Evolutionary conservation across 306 rosid genomes (phyloP).

Genomic region (Arachis hypogaea): DNA sequence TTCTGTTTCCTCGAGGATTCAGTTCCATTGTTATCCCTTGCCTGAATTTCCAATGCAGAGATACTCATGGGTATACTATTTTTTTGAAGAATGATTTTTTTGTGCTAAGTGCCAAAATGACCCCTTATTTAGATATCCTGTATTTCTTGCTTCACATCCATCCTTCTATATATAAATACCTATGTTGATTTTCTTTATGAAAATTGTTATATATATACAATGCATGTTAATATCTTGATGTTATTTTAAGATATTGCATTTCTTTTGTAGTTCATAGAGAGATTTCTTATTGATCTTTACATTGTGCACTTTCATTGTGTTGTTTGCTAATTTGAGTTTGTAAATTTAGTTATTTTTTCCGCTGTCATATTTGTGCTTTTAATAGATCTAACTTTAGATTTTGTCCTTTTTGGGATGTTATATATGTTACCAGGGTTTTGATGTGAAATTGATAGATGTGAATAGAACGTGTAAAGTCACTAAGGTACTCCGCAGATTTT

Average conservation of each 20-base stretch:
- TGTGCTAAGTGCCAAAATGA: not conserved
- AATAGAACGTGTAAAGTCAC: slow-evolving; percentile 95
- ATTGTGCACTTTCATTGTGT: slow-evolving; percentile 7
- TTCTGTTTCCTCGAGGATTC: not conserved
- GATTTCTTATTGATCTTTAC: slow-evolving; percentile 30
- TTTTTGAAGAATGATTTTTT: not conserved
- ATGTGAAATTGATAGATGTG: slow-evolving; percentile 81
- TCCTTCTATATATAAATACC: slow-evolving; percentile 2
- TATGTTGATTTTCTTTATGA: not conserved
- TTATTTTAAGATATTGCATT: not conserved
- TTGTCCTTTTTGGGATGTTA: slow-evolving; percentile 28
- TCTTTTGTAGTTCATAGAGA: not conserved
- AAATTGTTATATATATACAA: slow-evolving; percentile 23
- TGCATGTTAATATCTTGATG: not conserved
- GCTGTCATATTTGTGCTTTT: slow-evolving; percentile 24
- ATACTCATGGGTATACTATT: not conserved
- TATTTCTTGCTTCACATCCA: not conserved
- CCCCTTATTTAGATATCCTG: not conserved
- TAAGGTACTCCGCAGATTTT: slow-evolving; percentile 55
- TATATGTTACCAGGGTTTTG: slow-evolving; percentile 78
- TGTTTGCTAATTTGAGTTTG: not conserved
- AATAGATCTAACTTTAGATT: slow-evolving; percentile 10
- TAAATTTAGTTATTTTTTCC: slow-evolving; percentile 2
- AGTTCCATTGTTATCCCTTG: not conserved
- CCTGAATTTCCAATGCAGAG: not conserved